A percentile compares a stretch with the other conserved stretches of the same genome.
phyloP scores from a whole-genome alignment of 768 basidiomycete genomes.

The Termitomyces sp. region DNA sequence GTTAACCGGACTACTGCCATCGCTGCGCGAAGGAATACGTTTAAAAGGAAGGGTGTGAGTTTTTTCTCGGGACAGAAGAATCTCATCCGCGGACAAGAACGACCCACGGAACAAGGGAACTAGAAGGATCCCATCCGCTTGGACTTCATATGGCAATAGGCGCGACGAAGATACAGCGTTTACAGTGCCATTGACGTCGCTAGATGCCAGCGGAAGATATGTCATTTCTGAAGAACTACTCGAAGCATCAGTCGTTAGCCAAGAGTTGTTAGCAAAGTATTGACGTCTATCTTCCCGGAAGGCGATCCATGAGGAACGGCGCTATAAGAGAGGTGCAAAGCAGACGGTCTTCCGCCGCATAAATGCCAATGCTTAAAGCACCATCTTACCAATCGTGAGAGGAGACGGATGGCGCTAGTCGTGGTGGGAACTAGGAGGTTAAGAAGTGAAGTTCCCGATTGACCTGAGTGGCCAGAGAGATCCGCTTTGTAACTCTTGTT shows the following conservation, averaged over 20 bases:
- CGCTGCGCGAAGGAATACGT: background rate
- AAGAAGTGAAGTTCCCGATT: background rate
- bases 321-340: conserved; percentile 62
- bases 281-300: conserved; percentile 21
- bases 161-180: conserved; percentile 1
- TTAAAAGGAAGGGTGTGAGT: conserved; percentile 8
- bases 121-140: conserved; percentile 26
- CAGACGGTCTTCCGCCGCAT: conserved; percentile 51
- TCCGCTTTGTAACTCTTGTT: conserved; percentile 1
- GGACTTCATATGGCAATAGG: conserved; percentile 3
- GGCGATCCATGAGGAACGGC: conserved; percentile 41
- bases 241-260: too few relatives aligned
- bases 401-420: conserved; percentile 22
- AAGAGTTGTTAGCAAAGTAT: conserved; percentile 31
- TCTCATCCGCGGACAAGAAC: conserved; percentile 26
- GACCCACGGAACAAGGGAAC: conserved; percentile 26
- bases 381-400: conserved; percentile 58
- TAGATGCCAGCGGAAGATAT: conserved; percentile 38
- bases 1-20: background rate
- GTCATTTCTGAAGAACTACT: conserved; percentile 52
- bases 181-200: conserved; percentile 4
- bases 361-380: conserved; percentile 49
- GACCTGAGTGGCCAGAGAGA: conserved; percentile 2
- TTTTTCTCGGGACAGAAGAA: conserved; percentile 20
- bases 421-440: conserved; percentile 2